A percentile compares a stretch with the other conserved stretches of the same genome.
Conservation (phyloP, 1,139 yeast genomes). For the Candida anutae region DNA sequence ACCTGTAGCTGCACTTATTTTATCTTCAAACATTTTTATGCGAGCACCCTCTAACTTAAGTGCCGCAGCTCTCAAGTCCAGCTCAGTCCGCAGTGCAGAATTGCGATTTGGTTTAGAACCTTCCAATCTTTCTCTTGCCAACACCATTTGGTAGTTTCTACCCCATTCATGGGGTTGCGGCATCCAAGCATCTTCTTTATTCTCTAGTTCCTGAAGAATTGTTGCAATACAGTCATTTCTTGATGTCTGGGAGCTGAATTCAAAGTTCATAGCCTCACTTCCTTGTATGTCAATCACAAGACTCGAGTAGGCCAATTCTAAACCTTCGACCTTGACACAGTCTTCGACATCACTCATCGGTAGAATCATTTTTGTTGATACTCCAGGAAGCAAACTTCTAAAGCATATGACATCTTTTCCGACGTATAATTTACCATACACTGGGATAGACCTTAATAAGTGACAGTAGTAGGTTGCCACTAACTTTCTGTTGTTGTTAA, state of each 20-base stretch:
- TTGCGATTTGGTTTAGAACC: neutral
- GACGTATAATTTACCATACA: slow-evolving; percentile 75
- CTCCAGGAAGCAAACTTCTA: slow-evolving; percentile 73
- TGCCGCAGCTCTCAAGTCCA: slow-evolving; percentile 12
- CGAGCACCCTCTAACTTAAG: slow-evolving; percentile 40
- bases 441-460: slow-evolving; percentile 62
- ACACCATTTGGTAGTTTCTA: slow-evolving; percentile 11
- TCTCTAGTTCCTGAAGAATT: slow-evolving; percentile 44
- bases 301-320: slow-evolving; percentile 47
- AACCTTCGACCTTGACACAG: slow-evolving; percentile 56
- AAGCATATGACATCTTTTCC: slow-evolving; percentile 66
- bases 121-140: slow-evolving; percentile 3
- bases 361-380: slow-evolving; percentile 73
- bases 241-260: slow-evolving; percentile 57
- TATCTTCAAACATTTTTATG: slow-evolving; percentile 55
- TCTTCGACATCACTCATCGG: slow-evolving; percentile 69
- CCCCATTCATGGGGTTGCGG: slow-evolving; percentile 27
- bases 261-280: slow-evolving; percentile 68
- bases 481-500: slow-evolving; percentile 43
- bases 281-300: slow-evolving; percentile 62
- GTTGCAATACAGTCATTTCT: slow-evolving; percentile 68
- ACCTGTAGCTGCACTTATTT: slow-evolving; percentile 51
- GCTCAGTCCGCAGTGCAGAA: neutral
- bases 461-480: slow-evolving; percentile 69
- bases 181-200: slow-evolving; percentile 16